Base-by-base conservation (phyloP, 2,329 filamentous ascomycete genomes). In the Magnaporthiopsis rhizophila region DNA sequence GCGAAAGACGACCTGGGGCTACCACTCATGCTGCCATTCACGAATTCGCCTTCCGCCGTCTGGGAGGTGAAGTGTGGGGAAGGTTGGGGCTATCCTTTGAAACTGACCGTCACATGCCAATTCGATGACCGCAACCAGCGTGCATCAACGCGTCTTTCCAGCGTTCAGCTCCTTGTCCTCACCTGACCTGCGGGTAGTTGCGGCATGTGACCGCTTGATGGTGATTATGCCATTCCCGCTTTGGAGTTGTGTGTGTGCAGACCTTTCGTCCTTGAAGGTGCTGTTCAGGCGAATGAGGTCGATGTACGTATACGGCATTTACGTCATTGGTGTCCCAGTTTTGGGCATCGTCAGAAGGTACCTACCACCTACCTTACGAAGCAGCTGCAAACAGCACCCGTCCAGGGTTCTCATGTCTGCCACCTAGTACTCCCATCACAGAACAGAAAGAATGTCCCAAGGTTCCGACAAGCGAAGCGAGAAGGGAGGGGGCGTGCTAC, bases 401-500 rank as follows among this genome's bases (percentile, higher is more conserved):
- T 53, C 12, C 2, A 13, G 21, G 21, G 18, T 8, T n/a, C 18
- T n/a, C 3, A 53, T n/a, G 45, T n/a, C 45, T 15, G 5, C 15
- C 15, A 30, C 3, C 28, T 30, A 30, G 28, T 21, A 36, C 45
- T 7, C 15, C 5, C 45, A 53, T n/a, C 9, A 9, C 45, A 53
- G 21, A 15, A n/a, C 45, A 53, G 7, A 21, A n/a, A n/a, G 8
- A n/a, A 53, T 53, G 45, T 9, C 45, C 8, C 45, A n/a, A 53
- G 45, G 3, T 8, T 13, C 45, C 18, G 21, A 53, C 21, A 21
- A 53, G n/a, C 18, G 21, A 53, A n/a, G 18, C 18, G 18, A n/a
- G 18, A 9, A 7, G 18, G 45, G 45, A 53, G 45, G 8, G 45
- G 45, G 45, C 36, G 84, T 94, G 38, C 86, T 91, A 66, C 85